Evolutionary conservation across 345 rosid species (phyloP).

Genomic region (Anastatica hierochuntica): DNA sequence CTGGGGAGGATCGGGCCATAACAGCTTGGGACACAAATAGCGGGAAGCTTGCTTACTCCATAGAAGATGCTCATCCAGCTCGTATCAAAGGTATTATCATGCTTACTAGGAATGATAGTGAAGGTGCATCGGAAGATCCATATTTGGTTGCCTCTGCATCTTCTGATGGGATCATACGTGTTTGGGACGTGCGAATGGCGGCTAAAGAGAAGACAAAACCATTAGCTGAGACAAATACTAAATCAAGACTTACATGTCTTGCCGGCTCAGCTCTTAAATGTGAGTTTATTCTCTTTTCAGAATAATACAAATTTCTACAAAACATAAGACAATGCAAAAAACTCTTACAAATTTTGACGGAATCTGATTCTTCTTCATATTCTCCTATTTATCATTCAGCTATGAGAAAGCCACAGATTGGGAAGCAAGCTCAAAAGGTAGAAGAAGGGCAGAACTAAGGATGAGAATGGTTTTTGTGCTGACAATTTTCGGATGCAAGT

Average conservation of each 20-base stretch:
- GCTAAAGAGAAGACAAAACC: slow-evolving; percentile 54
- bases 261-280: slow-evolving; percentile 70
- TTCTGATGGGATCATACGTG: slow-evolving; percentile 81
- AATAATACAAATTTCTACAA: neutral
- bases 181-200: slow-evolving; percentile 85
- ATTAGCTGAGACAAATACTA: slow-evolving; percentile 70
- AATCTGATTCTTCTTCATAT: neutral
- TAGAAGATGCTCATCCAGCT: slow-evolving; percentile 67
- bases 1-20: slow-evolving; percentile 76
- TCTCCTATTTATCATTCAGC: slow-evolving; percentile 10
- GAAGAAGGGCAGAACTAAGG: neutral
- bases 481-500: too few relatives aligned
- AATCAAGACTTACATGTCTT: slow-evolving; percentile 89
- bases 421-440: slow-evolving; percentile 6
- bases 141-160: slow-evolving; percentile 75
- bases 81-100: slow-evolving; percentile 85
- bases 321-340: neutral
- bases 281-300: slow-evolving; percentile 27
- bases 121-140: slow-evolving; percentile 44
- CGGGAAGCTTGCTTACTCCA: slow-evolving; percentile 67
- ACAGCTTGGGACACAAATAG: slow-evolving; percentile 86
- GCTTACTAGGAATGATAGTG: slow-evolving; percentile 38
- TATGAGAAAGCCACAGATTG: slow-evolving; percentile 7
- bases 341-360: neutral
- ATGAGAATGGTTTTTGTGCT: too few relatives aligned